Base-by-base conservation (phyloP, 1,284 basidiomycete genomes). In the Cutaneotrichosporon curvatum region DNA sequence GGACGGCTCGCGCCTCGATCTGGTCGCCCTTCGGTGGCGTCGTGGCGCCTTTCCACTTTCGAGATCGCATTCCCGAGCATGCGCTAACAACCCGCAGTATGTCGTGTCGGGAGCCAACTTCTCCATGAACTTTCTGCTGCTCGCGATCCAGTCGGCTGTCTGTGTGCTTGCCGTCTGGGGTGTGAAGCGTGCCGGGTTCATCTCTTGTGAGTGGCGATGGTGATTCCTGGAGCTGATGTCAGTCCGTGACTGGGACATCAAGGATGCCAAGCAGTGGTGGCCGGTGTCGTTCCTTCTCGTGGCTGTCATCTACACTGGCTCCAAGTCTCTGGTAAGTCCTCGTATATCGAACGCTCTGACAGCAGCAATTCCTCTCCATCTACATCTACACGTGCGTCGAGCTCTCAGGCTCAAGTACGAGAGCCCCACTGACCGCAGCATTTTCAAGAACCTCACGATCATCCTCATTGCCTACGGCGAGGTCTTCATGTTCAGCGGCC, bases 401-500 rank as follows among this genome's bases (percentile, higher is more conserved):
- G 15, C 9, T 34, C 8, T 7, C 25, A 28, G n/a, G n/a, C n/a
- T n/a, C n/a, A n/a, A n/a, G n/a, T n/a, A 31, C 34, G 21, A 36
- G 21, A 25, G 16, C 31, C 14, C 34, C 6, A 23, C 43, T 52
- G n/a, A 45, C 40, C 11, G 4, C 47, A 64, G 64, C 3, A 98
- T 99, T 59, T 98, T 98, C 81, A 99, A 99, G 75, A 99, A 99
- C 70, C 70, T 98, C 60, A 96, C 95, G 22, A 99, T 98, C 64
- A 97, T 98, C 58, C 79, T 99, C 31, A 98, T 98, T 63, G 89
- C 95, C 4, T 97, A 98, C 67, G 95, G 95, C 33, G 95, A 98
- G 74, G 87, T 95, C 8, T 73, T 97, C 52, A 97, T 92, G 92
- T 98, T 98, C 67, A 88, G 83, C 50, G 92, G 92, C 30, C 78